Percentiles rank a stretch among this genome's conserved stretches.
These are phyloP conservation scores for Daucus carota DNA, from an alignment of 129 eudicot genomes.

Conservation along the genomic window DH1_v3.0 NC_030381.2:17574001-17574500, in stretches of 20 bases:
- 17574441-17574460: background rate
- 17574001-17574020: conserved; percentile 95
- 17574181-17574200: conserved; percentile 68
- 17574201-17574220: background rate
- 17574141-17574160: conserved; percentile 88
- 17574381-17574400: background rate
- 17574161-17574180: conserved; percentile 87
- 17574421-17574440: background rate
- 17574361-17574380: conserved; percentile 59
- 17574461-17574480: background rate
- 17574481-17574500: background rate
- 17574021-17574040: conserved; percentile 80
- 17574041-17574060: conserved; percentile 85
- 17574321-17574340: conserved; percentile 91
- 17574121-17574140: conserved; percentile 94
- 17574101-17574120: conserved; percentile 88
- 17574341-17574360: conserved; percentile 91
- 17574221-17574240: background rate
- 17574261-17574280: background rate
- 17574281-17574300: conserved; percentile 37
- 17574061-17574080: conserved; percentile 90
- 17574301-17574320: conserved; percentile 99
- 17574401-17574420: background rate
- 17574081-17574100: conserved; percentile 68
- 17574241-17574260: background rate